Base-by-base conservation (phyloP, 192 early-diverging fungal genomes). In the Linnemannia schmuckeri region DNA sequence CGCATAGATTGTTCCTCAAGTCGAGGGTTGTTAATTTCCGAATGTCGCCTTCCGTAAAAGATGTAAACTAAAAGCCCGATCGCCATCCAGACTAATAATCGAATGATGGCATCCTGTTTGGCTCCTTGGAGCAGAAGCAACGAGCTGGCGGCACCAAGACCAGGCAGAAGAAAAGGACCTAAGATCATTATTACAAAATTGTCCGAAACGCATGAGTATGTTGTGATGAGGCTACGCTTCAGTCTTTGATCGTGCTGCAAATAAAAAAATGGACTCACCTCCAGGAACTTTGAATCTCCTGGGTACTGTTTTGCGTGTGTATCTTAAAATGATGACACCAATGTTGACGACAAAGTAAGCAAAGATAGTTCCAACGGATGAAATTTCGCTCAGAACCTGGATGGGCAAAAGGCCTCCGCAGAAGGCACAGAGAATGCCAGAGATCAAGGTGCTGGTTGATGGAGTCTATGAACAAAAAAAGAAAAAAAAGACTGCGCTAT, bases 331-430 rank as follows among this genome's bases (percentile, higher is more conserved):
- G 38, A 94, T 89, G 6, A 95, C 93, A 44, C 95, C 94, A 41
- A 95, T 82, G 71, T 96, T 94, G 46, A 97, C 97, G 15, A 98
- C 81, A 82, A 96, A 94, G 89, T 97, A 98, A 5, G 96, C 96
- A 54, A 97, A 91, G 40, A 98, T 88, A 5, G 97, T 97, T 33
- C 96, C 97, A 52, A 97, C 93, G 10, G 96, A 96, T 0, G 96
- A 96, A 88, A 98, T 91, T 80, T 97, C 94, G 75, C 94, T 96
- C 1, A 98, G 89, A 22, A 98, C 88, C 71, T 96, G 95, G 10
- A 98, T 92, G 1, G 97, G 97, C 24, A 98, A 88, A 6, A 97
- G 30, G 30, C 93, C 96, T 2, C 95, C 93, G 8, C 93, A 83
- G 17, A 95, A 77, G 2, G 96, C 92, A 78, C 92, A 94, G 37